phyloP scores from a whole-genome alignment of 352 stramenopile species.

The Phytophthora colocasiae region DNA sequence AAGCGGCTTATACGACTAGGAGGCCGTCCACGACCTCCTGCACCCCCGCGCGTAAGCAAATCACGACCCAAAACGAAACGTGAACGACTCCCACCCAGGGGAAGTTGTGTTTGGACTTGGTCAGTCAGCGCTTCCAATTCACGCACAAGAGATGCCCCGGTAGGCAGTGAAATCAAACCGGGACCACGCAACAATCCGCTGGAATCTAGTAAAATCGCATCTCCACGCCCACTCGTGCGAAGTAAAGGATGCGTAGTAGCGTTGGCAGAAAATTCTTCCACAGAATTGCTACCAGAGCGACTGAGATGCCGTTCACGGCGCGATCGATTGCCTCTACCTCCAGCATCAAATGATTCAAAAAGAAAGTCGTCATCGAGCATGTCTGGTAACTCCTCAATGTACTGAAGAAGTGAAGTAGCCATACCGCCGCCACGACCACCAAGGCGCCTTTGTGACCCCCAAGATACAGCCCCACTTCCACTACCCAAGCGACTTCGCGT shows the following conservation, averaged over 20 bases:
- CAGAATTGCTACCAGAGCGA: slow-evolving; percentile 17
- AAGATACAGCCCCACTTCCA: slow-evolving; percentile 10
- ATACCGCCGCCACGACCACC: slow-evolving; percentile 20
- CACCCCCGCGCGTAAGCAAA: slow-evolving; percentile 44
- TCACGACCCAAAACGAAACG: slow-evolving; percentile 53
- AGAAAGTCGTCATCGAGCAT: slow-evolving; percentile 60
- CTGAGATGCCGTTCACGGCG: slow-evolving; percentile 44
- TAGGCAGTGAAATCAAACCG: slow-evolving; percentile 54
- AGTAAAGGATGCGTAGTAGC: slow-evolving; percentile 50
- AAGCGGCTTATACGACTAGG: slow-evolving; percentile 70
- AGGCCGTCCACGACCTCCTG: slow-evolving; percentile 52
- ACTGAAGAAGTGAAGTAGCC: slow-evolving; percentile 53
- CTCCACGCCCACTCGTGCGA: slow-evolving; percentile 45
- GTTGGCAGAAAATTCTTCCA: slow-evolving; percentile 21
- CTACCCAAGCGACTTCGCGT: slow-evolving; percentile 14
- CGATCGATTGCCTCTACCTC: slow-evolving; percentile 38
- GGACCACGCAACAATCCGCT: slow-evolving; percentile 37
- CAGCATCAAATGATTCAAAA: slow-evolving; percentile 64
- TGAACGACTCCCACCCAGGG: slow-evolving; percentile 35
- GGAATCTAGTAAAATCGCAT: slow-evolving; percentile 38
- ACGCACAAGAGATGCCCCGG: slow-evolving; percentile 74
- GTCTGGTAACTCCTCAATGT: slow-evolving; percentile 67
- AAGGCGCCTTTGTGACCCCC: slow-evolving; percentile 21
- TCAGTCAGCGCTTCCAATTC: slow-evolving; percentile 81
- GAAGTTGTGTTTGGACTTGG: slow-evolving; percentile 77